Evolutionary conservation across 768 basidiomycete species (phyloP).

Genomic region (Lentinula aciculospora): DNA sequence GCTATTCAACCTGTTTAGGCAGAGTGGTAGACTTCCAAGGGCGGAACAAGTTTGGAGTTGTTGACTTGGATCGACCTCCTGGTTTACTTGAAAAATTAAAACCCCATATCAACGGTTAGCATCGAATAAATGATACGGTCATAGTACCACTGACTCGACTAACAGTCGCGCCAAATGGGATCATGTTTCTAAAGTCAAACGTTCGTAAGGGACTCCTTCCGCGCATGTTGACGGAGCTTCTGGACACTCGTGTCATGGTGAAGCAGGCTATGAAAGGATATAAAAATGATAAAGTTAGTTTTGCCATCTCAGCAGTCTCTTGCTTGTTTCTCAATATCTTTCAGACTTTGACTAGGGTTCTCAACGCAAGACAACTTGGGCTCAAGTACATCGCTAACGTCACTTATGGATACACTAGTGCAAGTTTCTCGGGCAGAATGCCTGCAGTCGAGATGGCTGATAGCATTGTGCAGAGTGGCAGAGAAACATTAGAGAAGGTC

Average conservation of each 20-base stretch:
- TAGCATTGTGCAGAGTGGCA: slow-evolving; percentile 93
- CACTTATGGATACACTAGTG: slow-evolving; percentile 94
- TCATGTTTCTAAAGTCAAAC: slow-evolving; percentile 84
- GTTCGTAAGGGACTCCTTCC: slow-evolving; percentile 83
- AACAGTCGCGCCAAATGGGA: slow-evolving; percentile 90
- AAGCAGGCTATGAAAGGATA: slow-evolving; percentile 92
- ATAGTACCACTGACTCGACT: neutral
- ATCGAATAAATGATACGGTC: neutral
- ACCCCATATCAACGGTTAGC: slow-evolving; percentile 72
- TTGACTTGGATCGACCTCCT: slow-evolving; percentile 59
- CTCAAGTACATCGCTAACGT: slow-evolving; percentile 94
- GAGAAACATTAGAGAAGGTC: slow-evolving; percentile 94
- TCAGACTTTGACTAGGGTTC: slow-evolving; percentile 66
- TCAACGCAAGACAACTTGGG: slow-evolving; percentile 89
- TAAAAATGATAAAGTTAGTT: slow-evolving; percentile 64
- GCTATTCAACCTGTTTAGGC: slow-evolving; percentile 94
- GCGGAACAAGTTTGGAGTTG: slow-evolving; percentile 82
- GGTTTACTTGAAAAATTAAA: slow-evolving; percentile 66
- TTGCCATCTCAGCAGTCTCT: neutral
- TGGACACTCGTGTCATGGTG: slow-evolving; percentile 97
- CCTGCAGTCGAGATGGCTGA: slow-evolving; percentile 98
- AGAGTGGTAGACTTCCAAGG: slow-evolving; percentile 85
- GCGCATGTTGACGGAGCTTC: slow-evolving; percentile 87
- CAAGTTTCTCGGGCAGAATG: slow-evolving; percentile 95
- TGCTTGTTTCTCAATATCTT: neutral